These are phyloP conservation scores for Coniochaeta ligniaria DNA, from an alignment of 2,329 filamentous ascomycete genomes.

Conservation along the genomic window DNA sequence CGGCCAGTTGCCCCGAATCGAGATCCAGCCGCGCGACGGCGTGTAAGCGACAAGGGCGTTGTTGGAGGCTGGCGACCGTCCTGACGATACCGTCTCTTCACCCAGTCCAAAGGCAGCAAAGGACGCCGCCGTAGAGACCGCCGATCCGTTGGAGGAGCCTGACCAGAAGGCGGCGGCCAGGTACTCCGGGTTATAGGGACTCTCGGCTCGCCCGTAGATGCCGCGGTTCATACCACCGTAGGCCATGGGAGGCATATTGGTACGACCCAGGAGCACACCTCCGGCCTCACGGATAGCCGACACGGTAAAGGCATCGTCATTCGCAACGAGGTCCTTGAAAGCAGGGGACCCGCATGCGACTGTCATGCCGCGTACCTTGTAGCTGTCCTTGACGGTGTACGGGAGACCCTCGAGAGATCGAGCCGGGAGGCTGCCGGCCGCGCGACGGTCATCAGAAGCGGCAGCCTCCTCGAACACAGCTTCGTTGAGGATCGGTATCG, in stretches of 20 bases:
- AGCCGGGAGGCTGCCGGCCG: constrained; percentile 18
- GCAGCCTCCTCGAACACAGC: constrained; percentile 36
- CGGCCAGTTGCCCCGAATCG: constrained; percentile 45
- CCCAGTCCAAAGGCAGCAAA: constrained; percentile 47
- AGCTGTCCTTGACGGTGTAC: constrained; percentile 51
- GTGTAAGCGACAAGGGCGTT: constrained; percentile 50
- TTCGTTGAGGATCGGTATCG: constrained; percentile 39
- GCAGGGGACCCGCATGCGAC: constrained; percentile 48
- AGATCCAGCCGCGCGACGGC: constrained; percentile 43
- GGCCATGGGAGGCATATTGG: constrained; percentile 55
- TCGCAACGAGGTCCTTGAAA: constrained; percentile 39
- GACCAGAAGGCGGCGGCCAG: constrained; percentile 48
- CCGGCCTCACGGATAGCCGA: constrained; percentile 38
- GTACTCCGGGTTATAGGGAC: constrained; percentile 46
- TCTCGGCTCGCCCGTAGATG: constrained; percentile 47
- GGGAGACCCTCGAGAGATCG: constrained; percentile 47
- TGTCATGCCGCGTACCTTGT: constrained; percentile 44
- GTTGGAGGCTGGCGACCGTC: constrained; percentile 44
- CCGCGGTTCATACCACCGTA: constrained; percentile 51
- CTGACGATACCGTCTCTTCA: constrained; percentile 48
- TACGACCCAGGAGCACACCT: constrained; percentile 43
- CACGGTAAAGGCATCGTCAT: constrained; percentile 44
- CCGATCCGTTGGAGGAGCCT: constrained; percentile 51
- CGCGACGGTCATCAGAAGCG: constrained; percentile 36
- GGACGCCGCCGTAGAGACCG: constrained; percentile 38